phyloP scores from a whole-genome alignment of 2,329 filamentous ascomycete genomes.

The Zymoseptoria tritici region DNA sequence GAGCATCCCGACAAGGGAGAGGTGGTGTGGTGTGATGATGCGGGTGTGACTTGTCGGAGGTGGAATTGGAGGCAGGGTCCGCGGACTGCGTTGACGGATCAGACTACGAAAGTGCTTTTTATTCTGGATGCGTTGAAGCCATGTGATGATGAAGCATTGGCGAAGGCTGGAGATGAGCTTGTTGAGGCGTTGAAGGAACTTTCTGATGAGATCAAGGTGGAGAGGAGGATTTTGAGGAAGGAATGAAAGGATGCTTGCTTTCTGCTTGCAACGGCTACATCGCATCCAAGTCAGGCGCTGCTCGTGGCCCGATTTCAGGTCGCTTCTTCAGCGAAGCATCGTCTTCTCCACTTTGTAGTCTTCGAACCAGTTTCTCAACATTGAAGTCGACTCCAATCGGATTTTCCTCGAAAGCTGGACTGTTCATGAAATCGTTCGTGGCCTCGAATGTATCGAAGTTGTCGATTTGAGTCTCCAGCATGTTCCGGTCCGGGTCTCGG shows the following conservation, averaged over 20 bases:
- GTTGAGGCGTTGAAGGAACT: slow-evolving; percentile 14
- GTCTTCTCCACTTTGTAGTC: slow-evolving; percentile 1
- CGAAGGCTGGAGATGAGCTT: slow-evolving; percentile 26
- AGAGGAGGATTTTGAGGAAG: slow-evolving; percentile 1
- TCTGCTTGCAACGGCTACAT: background rate
- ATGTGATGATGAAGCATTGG: slow-evolving; percentile 19
- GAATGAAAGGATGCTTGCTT: background rate
- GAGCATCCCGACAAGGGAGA: slow-evolving; percentile 26
- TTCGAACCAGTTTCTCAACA: background rate
- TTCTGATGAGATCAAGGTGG: slow-evolving; percentile 11
- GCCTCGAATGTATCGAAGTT: slow-evolving; percentile 25
- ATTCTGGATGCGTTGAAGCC: slow-evolving; percentile 30
- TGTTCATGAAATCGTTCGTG: slow-evolving; percentile 35
- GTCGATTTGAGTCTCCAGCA: slow-evolving; percentile 14
- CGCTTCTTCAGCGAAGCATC: slow-evolving; percentile 1
- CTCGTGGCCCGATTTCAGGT: background rate
- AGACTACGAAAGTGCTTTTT: slow-evolving; percentile 31
- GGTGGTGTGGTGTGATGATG: slow-evolving; percentile 35
- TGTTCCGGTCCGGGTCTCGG: slow-evolving; percentile 19
- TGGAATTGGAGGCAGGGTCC: slow-evolving; percentile 38
- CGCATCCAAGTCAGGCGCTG: background rate
- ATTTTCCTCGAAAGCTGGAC: slow-evolving; percentile 2
- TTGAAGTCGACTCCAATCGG: slow-evolving; percentile 3
- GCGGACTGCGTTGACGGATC: slow-evolving; percentile 30
- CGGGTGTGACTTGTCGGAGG: slow-evolving; percentile 32